A percentile compares a stretch with the other conserved stretches of the same genome.
These are phyloP conservation scores for Asparagopsis taxiformis DNA, from an alignment of 31 red algal genomes.

Conservation along the genomic window DNA sequence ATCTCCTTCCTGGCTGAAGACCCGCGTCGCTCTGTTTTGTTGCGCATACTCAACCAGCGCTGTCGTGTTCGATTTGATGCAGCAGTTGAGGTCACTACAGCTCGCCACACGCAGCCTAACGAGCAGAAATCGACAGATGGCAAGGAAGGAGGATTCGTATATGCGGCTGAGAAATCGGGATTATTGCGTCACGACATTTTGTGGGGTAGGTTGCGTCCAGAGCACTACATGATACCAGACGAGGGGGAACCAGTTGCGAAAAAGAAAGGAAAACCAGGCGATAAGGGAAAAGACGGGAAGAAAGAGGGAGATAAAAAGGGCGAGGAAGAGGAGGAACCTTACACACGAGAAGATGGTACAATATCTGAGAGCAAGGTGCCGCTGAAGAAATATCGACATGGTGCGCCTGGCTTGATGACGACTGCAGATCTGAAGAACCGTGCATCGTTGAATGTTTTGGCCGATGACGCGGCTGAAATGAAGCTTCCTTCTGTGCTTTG, in stretches of 20 bases:
- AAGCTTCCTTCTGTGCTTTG: conserved; percentile 75
- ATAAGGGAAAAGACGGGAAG: conserved; percentile 20
- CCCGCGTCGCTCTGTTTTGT: conserved; percentile 56
- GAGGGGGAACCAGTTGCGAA: conserved; percentile 26
- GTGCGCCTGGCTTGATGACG: conserved; percentile 56
- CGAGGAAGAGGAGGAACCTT: conserved; percentile 67
- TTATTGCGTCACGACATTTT: conserved; percentile 44
- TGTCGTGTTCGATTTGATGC: conserved; percentile 59
- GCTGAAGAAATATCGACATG: conserved; percentile 66
- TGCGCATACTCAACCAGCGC: conserved; percentile 82
- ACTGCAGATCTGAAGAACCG: conserved; percentile 64
- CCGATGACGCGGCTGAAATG: background rate
- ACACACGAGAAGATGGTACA: conserved; percentile 46
- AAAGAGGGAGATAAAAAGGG: conserved; percentile 31
- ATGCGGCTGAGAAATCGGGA: conserved; percentile 14
- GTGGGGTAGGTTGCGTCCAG: conserved; percentile 68
- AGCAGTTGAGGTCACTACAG: conserved; percentile 9
- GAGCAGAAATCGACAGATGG: background rate
- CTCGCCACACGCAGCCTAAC: conserved; percentile 5
- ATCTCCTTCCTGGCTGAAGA: conserved; percentile 82
- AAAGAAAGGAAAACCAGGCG: conserved; percentile 29
- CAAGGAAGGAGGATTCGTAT: conserved; percentile 19
- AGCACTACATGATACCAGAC: conserved; percentile 66
- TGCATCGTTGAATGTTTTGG: conserved; percentile 29
- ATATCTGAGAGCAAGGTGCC: conserved; percentile 65